Percentiles rank a stretch among this genome's conserved stretches.
These are phyloP conservation scores for Phragmites australis DNA, from an alignment of 176 grass and related monocot species.

Conservation along the genomic window DNA sequence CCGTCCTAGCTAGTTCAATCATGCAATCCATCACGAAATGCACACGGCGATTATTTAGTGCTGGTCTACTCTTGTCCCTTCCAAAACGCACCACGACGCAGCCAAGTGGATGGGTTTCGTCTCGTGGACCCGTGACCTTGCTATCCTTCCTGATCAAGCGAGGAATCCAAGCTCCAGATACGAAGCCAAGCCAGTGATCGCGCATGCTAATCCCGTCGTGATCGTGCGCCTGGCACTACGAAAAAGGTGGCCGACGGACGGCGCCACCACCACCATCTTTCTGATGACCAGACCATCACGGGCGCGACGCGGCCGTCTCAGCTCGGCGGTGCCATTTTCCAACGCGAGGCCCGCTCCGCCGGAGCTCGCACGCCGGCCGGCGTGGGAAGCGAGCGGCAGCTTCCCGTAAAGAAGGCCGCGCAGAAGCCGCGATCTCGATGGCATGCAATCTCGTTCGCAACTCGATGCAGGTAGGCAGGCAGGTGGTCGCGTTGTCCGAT, in stretches of 20 bases:
- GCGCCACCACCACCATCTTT: not conserved
- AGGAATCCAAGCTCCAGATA: not conserved
- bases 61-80: not conserved
- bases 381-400: too few relatives aligned
- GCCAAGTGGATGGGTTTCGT: not conserved
- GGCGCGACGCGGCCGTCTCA: too few relatives aligned
- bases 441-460: too few relatives aligned
- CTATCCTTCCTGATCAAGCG: not conserved
- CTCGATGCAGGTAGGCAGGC: too few relatives aligned
- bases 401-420: too few relatives aligned
- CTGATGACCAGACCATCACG: not conserved
- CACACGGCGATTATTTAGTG: not conserved
- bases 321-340: too few relatives aligned
- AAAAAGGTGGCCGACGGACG: not conserved
- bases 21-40: not conserved
- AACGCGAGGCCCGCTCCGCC: too few relatives aligned
- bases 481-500: too few relatives aligned
- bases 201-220: not conserved
- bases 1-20: not conserved
- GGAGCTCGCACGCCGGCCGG: too few relatives aligned
- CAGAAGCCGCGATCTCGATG: too few relatives aligned
- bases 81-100: not conserved
- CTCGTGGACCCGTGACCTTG: not conserved
- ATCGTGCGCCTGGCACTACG: constrained; percentile 6
- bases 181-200: not conserved